These are phyloP conservation scores for Papiliotrema laurentii DNA, from an alignment of 1,284 basidiomycete genomes.

Conservation along the genomic window DNA sequence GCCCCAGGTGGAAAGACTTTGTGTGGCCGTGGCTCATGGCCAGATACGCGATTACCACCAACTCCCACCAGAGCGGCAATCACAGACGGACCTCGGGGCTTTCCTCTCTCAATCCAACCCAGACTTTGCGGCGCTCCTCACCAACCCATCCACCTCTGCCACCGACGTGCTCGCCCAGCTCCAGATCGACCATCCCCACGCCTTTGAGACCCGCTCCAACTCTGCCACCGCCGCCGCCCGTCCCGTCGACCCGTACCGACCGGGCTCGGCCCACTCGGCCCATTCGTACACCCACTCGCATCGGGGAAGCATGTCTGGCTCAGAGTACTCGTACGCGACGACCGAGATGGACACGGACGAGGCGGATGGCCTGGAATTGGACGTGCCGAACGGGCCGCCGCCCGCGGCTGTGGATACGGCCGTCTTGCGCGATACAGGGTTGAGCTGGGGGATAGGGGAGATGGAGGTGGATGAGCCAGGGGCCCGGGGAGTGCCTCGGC, in stretches of 20 bases:
- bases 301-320: conserved; percentile 7
- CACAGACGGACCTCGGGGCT: neutral
- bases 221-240: neutral
- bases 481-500: no score
- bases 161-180: conserved; percentile 1
- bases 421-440: neutral
- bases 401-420: no score
- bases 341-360: conserved; percentile 31
- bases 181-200: neutral
- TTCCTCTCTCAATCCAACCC: conserved; percentile 1
- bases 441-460: neutral
- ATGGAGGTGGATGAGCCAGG: neutral
- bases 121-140: conserved; percentile 3
- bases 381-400: conserved; percentile 1
- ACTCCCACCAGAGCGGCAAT: neutral
- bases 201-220: neutral
- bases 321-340: conserved; percentile 25
- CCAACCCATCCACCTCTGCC: neutral
- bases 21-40: neutral
- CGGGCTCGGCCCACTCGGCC: conserved; percentile 4
- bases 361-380: conserved; percentile 9
- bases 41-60: neutral
- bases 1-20: neutral
- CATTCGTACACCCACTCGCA: conserved; percentile 7
- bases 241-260: neutral